Conservation (phyloP, 1,139 yeast species). For the Saccharomyces hybrid region DNA sequence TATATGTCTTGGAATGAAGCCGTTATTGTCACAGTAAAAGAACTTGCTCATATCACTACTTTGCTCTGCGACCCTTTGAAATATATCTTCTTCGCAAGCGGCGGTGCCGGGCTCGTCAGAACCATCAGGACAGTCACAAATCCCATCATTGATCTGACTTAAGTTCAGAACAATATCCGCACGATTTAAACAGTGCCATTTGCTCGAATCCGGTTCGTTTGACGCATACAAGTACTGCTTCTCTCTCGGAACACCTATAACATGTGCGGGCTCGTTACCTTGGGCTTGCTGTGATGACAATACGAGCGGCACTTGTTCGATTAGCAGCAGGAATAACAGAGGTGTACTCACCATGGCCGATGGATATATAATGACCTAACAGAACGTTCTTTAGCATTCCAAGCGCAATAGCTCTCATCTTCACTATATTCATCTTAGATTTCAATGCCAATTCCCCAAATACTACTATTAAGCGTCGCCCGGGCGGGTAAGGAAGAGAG, state of each 20-base stretch:
- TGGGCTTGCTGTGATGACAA: neutral
- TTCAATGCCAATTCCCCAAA: neutral
- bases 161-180: conserved; percentile 53
- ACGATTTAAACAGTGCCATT: conserved; percentile 64
- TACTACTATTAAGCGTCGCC: neutral
- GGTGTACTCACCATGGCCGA: neutral
- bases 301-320: neutral
- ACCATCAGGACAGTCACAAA: conserved; percentile 97
- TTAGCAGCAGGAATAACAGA: neutral
- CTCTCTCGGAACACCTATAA: conserved; percentile 19
- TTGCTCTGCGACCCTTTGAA: conserved; percentile 1
- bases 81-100: conserved; percentile 50
- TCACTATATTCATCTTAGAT: too few relatives aligned
- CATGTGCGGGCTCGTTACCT: neutral
- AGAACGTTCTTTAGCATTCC: too few relatives aligned
- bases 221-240: conserved; percentile 6
- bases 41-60: neutral
- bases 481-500: neutral
- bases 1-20: conserved; percentile 51
- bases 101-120: conserved; percentile 95
- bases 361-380: too few relatives aligned
- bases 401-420: neutral
- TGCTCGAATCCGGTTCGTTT: conserved; percentile 25
- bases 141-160: conserved; percentile 73
- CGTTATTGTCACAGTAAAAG: conserved; percentile 75